Percentiles rank a stretch among this genome's conserved stretches.
phyloP scores from a whole-genome alignment of 257 asterid genomes.

The Scutellaria barbata region DNA sequence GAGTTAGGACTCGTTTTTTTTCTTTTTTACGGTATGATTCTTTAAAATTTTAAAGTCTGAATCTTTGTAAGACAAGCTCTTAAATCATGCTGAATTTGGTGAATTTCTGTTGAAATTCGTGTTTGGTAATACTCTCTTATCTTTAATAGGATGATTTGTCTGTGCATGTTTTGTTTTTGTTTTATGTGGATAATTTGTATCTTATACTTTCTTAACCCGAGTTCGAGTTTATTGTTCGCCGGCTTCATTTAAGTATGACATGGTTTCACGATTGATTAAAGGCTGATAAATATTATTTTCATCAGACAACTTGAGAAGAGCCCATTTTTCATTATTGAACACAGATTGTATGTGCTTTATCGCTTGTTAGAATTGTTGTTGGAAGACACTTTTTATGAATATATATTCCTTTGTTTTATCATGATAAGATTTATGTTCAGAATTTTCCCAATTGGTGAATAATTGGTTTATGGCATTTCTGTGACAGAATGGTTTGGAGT shows the following conservation, averaged over 20 bases:
- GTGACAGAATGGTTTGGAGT: conserved; percentile 54
- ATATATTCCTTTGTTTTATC: conserved; percentile 2
- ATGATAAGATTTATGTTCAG: not conserved
- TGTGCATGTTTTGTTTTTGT: not conserved
- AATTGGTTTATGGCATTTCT: conserved; percentile 16
- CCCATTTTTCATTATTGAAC: not conserved
- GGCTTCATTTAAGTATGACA: conserved; percentile 17
- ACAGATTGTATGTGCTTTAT: conserved; percentile 27
- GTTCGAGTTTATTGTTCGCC: conserved; percentile 9
- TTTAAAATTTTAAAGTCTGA: conserved; percentile 5
- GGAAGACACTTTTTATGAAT: conserved; percentile 24
- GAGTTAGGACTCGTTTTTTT: conserved; percentile 32
- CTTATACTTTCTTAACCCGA: conserved; percentile 8
- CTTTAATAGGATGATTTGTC: conserved; percentile 15
- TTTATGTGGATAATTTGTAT: conserved; percentile 3
- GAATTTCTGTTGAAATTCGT: conserved; percentile 19
- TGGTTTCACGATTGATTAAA: conserved; percentile 3
- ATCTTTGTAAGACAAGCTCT: conserved; percentile 9
- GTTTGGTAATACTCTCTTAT: not conserved
- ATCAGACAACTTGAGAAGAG: not conserved
- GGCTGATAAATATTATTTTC: conserved; percentile 23
- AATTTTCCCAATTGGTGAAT: not conserved
- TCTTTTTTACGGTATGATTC: conserved; percentile 21
- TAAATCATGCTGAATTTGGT: conserved; percentile 27
- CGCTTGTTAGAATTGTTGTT: not conserved